Evolutionary conservation across 2,329 filamentous ascomycete species (phyloP).

Genomic region (Penicillium sp.): DNA sequence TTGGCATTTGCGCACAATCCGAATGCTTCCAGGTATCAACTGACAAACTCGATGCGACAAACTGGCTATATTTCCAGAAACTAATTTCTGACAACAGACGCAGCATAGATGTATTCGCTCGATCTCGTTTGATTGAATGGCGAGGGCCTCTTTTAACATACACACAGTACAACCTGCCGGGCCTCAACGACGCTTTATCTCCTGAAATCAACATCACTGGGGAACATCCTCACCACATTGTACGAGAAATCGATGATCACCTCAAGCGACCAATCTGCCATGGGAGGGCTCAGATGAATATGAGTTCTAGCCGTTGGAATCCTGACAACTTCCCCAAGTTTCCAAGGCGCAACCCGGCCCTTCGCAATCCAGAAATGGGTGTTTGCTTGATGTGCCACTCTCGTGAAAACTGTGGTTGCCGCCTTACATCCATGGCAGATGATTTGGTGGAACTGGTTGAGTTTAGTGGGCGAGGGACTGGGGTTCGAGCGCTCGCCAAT

Average conservation of each 20-base stretch:
- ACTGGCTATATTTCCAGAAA: constrained; percentile 19
- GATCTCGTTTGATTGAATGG: constrained; percentile 26
- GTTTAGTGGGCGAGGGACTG: constrained; percentile 29
- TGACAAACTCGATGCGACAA: background rate
- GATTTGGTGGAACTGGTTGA: constrained; percentile 33
- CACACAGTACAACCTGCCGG: background rate
- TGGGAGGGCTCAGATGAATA: constrained; percentile 13
- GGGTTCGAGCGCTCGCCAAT: constrained; percentile 29
- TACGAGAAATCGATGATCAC: constrained; percentile 1
- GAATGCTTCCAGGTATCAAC: constrained; percentile 23
- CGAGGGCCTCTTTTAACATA: constrained; percentile 1
- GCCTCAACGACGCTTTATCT: background rate
- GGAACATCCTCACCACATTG: constrained; percentile 17
- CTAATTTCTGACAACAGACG: constrained; percentile 15
- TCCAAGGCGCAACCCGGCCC: constrained; percentile 6
- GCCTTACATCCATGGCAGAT: constrained; percentile 8
- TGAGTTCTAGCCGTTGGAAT: constrained; percentile 11
- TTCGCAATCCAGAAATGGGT: constrained; percentile 5
- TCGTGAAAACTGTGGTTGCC: constrained; percentile 21
- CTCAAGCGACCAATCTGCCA: constrained; percentile 12
- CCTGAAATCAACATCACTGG: constrained; percentile 6
- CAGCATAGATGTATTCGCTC: constrained; percentile 29
- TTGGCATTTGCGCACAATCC: constrained; percentile 28
- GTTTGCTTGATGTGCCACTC: background rate
- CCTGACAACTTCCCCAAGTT: background rate